Conservation (phyloP, 352 stramenopile species). For the Phytophthora podocarpi region DNA sequence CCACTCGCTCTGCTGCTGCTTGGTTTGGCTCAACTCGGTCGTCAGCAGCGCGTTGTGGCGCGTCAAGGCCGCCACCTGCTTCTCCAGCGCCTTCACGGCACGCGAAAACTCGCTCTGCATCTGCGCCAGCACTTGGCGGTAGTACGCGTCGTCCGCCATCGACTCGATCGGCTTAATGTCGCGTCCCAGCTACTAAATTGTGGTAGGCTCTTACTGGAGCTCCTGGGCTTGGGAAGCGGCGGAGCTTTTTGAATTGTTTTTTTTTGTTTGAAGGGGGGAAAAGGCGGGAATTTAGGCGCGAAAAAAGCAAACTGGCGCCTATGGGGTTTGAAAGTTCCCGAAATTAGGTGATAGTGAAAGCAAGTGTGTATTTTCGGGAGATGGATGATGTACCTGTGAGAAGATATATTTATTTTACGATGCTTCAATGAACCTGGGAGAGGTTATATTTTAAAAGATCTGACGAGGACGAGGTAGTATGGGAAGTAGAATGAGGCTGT, state of each 20-base stretch:
- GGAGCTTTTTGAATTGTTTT: neutral
- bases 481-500: constrained; percentile 19
- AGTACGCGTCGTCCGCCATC: constrained; percentile 40
- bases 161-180: neutral
- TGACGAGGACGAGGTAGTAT: too few species aligned
- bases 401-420: constrained; percentile 10
- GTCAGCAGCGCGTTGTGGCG: constrained; percentile 59
- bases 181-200: constrained; percentile 27
- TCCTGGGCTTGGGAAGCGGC: neutral
- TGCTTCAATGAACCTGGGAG: neutral
- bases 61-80: constrained; percentile 50
- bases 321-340: neutral
- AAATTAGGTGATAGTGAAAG: too few species aligned
- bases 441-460: constrained; percentile 13
- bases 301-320: constrained; percentile 18
- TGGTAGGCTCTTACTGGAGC: too few species aligned
- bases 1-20: constrained; percentile 13
- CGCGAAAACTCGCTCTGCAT: constrained; percentile 70
- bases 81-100: constrained; percentile 59
- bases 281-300: constrained; percentile 17
- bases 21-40: constrained; percentile 24
- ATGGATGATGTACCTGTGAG: neutral
- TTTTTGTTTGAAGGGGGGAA: neutral
- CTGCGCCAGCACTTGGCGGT: constrained; percentile 57
- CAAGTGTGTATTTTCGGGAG: constrained; percentile 8